These are phyloP conservation scores for Claviceps capensis DNA, from an alignment of 2,329 filamentous ascomycete genomes.

Conservation along the genomic window DNA sequence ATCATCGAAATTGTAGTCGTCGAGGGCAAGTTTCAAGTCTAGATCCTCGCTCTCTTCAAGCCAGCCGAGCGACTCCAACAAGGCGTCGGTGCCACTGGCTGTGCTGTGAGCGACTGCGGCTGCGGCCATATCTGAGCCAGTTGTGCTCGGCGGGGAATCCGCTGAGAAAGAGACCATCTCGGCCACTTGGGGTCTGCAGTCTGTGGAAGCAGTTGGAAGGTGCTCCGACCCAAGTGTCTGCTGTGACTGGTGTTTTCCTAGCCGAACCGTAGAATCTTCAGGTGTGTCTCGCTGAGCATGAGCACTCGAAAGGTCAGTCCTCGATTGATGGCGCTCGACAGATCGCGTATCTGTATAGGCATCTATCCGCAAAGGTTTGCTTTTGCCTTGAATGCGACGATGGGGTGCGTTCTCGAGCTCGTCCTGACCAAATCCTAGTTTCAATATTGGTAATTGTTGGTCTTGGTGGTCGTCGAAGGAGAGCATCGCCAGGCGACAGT, in stretches of 20 bases:
- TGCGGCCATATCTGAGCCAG: slow-evolving; percentile 9
- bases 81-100: slow-evolving; percentile 28
- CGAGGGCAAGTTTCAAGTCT: slow-evolving; percentile 51
- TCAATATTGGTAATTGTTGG: slow-evolving; percentile 1
- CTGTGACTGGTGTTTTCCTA: slow-evolving; percentile 14
- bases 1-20: slow-evolving; percentile 56
- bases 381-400: slow-evolving; percentile 1
- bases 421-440: slow-evolving; percentile 8
- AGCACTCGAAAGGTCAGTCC: slow-evolving; percentile 51
- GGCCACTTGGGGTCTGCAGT: slow-evolving; percentile 3
- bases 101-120: slow-evolving; percentile 11
- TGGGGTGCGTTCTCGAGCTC: slow-evolving; percentile 8
- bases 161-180: slow-evolving; percentile 14
- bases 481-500: slow-evolving; percentile 11
- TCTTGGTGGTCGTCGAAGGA: slow-evolving; percentile 5
- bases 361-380: slow-evolving; percentile 2
- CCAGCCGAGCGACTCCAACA: slow-evolving; percentile 60
- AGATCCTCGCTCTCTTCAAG: slow-evolving; percentile 60
- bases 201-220: background rate
- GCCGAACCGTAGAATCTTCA: slow-evolving; percentile 14
- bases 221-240: slow-evolving; percentile 10
- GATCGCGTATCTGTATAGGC: background rate
- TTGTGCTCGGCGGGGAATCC: slow-evolving; percentile 6
- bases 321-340: slow-evolving; percentile 51
- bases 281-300: slow-evolving; percentile 23